Evolutionary conservation across 345 rosid species (phyloP).

Genomic region (Camelina hispida): DNA sequence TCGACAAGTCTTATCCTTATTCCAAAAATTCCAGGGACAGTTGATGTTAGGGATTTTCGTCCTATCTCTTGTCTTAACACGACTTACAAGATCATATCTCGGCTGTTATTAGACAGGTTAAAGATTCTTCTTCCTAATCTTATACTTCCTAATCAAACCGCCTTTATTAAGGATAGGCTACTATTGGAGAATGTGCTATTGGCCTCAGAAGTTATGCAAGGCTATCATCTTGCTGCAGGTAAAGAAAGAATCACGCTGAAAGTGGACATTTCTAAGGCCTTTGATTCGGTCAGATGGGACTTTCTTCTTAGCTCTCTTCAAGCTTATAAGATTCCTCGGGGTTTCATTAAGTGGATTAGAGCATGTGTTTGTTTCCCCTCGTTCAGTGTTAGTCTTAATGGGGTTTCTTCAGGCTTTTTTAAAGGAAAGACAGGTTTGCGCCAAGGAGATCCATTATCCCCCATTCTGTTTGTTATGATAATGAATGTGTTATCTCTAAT

Average conservation of each 20-base stretch:
- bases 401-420: neutral
- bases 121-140: no score
- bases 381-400: neutral
- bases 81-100: no score
- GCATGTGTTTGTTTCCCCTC: neutral
- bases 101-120: no score
- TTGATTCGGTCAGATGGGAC: neutral
- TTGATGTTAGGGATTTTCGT: no score
- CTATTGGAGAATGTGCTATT: neutral
- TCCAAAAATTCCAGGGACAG: no score
- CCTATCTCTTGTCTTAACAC: no score
- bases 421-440: neutral
- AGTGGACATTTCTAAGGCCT: neutral
- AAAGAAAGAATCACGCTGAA: neutral
- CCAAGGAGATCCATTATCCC: neutral
- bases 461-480: neutral
- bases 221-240: neutral
- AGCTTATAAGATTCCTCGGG: neutral
- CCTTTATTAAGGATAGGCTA: neutral
- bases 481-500: neutral
- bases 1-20: no score
- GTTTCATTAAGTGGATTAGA: neutral
- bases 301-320: neutral
- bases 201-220: neutral
- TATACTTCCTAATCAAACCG: neutral